phyloP scores from a whole-genome alignment of 2,329 filamentous ascomycete genomes.

The Colletotrichum theobromicola region DNA sequence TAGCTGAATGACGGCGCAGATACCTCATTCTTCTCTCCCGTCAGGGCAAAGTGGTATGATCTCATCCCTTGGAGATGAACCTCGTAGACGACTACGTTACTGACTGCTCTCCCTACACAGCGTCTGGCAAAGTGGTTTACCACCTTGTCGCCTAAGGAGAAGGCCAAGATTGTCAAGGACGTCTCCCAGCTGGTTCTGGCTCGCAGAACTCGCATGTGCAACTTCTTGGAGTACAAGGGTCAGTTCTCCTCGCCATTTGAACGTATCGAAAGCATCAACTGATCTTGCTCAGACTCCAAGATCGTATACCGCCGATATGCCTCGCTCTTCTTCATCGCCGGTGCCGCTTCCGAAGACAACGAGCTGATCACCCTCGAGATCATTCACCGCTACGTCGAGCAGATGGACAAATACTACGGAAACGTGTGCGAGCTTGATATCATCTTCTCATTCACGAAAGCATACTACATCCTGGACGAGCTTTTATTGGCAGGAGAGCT shows the following conservation, averaged over 20 bases:
- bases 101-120: conserved; percentile 51
- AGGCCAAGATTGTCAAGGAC: conserved; percentile 99
- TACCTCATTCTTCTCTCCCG: conserved; percentile 97
- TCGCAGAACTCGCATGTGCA: conserved; percentile 97
- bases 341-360: conserved; percentile 96
- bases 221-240: conserved; percentile 99
- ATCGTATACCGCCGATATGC: conserved; percentile 99
- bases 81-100: background rate
- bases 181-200: conserved; percentile 97
- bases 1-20: conserved; percentile 52
- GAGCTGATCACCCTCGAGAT: conserved; percentile 98
- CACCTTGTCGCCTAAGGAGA: conserved; percentile 95
- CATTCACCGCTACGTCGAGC: conserved; percentile 98
- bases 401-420: conserved; percentile 99
- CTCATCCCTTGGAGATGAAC: background rate
- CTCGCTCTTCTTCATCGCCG: conserved; percentile 98
- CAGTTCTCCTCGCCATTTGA: conserved; percentile 3
- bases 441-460: conserved; percentile 99
- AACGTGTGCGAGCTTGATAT: conserved; percentile 99
- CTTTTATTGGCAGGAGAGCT: conserved; percentile 93
- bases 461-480: conserved; percentile 98
- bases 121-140: conserved; percentile 99
- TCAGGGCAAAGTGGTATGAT: conserved; percentile 97
- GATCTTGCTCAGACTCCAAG: conserved; percentile 76
- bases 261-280: background rate